Conservation (phyloP, 2,329 filamentous ascomycete species). For the Daldinia eschscholtzii region DNA sequence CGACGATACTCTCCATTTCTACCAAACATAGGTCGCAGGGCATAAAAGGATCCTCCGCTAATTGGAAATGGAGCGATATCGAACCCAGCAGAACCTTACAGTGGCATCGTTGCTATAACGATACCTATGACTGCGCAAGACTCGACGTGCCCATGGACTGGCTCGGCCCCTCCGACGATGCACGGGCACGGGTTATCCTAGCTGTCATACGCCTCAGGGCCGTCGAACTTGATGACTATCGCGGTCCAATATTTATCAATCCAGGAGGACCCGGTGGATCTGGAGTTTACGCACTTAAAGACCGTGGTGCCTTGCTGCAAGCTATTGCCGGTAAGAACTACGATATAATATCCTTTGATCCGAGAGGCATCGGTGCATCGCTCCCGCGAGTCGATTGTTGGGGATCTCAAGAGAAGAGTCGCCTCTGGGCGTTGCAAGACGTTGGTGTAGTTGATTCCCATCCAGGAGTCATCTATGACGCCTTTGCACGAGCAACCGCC, state of each 20-base stretch:
- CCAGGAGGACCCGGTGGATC: conserved; percentile 64
- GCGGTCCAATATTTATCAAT: conserved; percentile 57
- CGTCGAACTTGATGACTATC: conserved; percentile 45
- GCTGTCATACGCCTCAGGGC: conserved; percentile 57
- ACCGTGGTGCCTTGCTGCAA: conserved; percentile 49
- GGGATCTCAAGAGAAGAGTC: conserved; percentile 57
- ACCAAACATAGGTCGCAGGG: background rate
- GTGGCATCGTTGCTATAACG: conserved; percentile 55
- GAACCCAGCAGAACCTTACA: conserved; percentile 50
- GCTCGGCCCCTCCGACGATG: conserved; percentile 53
- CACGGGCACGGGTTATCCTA: conserved; percentile 51
- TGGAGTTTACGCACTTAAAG: conserved; percentile 55
- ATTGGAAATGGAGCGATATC: conserved; percentile 48
- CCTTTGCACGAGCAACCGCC: conserved; percentile 58
- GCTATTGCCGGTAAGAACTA: conserved; percentile 57
- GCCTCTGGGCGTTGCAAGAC: conserved; percentile 60
- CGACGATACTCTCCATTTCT: conserved; percentile 2
- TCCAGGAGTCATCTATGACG: conserved; percentile 60
- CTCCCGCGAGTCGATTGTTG: conserved; percentile 66
- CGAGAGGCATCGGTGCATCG: conserved; percentile 64
- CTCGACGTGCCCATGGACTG: conserved; percentile 59
- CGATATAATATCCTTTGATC: conserved; percentile 66
- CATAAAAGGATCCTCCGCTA: background rate
- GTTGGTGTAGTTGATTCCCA: conserved; percentile 62
- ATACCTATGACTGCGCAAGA: conserved; percentile 54